Percentiles rank a stretch among this genome's conserved stretches.
These are phyloP conservation scores for Aspergillus nomiae DNA, from an alignment of 2,329 filamentous ascomycete genomes.

Conservation along the genomic window DNA sequence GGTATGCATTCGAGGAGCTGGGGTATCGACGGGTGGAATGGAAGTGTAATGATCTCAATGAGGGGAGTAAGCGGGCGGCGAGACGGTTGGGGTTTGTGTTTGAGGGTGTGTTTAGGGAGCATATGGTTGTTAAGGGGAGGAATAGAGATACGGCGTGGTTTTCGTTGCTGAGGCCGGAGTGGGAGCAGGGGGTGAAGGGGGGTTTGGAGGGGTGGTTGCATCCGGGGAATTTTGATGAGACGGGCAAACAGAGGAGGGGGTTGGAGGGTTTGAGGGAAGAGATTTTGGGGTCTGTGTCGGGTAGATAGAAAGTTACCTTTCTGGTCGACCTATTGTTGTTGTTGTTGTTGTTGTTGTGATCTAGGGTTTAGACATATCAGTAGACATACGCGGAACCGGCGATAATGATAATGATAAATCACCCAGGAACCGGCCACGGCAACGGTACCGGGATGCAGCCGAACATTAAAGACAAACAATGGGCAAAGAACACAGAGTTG, in stretches of 20 bases:
- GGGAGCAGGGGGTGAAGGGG: slow-evolving; percentile 43
- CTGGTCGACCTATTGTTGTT: no score
- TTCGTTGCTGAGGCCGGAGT: slow-evolving; percentile 62
- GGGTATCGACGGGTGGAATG: slow-evolving; percentile 63
- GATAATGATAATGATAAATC: no score
- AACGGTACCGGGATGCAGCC: no score
- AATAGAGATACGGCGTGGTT: slow-evolving; percentile 64
- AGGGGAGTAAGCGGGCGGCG: slow-evolving; percentile 57
- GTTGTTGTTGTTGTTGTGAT: no score
- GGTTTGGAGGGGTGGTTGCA: background rate
- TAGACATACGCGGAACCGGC: no score
- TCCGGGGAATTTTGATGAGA: background rate
- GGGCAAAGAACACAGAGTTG: no score
- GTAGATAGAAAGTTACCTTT: no score
- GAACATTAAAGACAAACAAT: no score
- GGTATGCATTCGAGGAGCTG: slow-evolving; percentile 56
- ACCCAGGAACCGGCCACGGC: no score
- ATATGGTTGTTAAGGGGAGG: slow-evolving; percentile 61
- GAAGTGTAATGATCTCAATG: slow-evolving; percentile 64
- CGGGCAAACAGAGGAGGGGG: background rate
- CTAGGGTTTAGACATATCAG: no score
- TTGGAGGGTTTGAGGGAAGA: background rate
- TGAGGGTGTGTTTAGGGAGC: slow-evolving; percentile 64
- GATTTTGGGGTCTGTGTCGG: no score
- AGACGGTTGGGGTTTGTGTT: slow-evolving; percentile 59